A percentile compares a stretch with the other conserved stretches of the same genome.
Evolutionary conservation across 441 rosid species (phyloP).

Genomic region (California macrophylla): DNA sequence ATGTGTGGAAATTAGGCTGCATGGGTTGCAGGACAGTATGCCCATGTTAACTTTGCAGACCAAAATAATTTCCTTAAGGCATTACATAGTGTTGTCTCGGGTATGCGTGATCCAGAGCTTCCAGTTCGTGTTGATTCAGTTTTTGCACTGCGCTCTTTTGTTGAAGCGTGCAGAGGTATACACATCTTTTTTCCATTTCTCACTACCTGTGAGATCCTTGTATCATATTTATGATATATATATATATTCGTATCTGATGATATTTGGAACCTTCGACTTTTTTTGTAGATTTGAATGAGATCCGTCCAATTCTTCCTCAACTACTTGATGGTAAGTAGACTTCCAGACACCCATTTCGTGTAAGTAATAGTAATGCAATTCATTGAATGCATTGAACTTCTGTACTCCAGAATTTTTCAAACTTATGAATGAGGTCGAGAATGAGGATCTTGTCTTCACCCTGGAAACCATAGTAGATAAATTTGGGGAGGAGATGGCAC

Average conservation of each 20-base stretch:
- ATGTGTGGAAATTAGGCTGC: constrained; percentile 59
- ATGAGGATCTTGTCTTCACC: constrained; percentile 94
- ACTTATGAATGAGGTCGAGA: constrained; percentile 97
- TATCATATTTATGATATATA: neutral
- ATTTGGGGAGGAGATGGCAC: constrained; percentile 99
- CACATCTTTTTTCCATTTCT: constrained; percentile 1
- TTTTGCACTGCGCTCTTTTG: constrained; percentile 87
- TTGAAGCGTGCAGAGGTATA: constrained; percentile 88
- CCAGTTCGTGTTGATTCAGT: constrained; percentile 99
- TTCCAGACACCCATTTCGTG: neutral
- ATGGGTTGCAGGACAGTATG: constrained; percentile 99
- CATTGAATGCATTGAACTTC: neutral
- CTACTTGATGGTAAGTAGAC: constrained; percentile 71
- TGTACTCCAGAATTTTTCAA: constrained; percentile 71
- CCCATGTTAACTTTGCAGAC: constrained; percentile 68
- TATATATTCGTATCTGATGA: neutral
- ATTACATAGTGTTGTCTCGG: constrained; percentile 77
- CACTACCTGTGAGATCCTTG: neutral
- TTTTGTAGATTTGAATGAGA: constrained; percentile 79
- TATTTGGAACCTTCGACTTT: neutral
- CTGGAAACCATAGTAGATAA: constrained; percentile 92
- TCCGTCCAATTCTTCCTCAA: constrained; percentile 92
- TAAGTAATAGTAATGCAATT: neutral
- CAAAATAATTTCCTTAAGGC: constrained; percentile 76
- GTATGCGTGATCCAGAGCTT: constrained; percentile 86